Evolutionary conservation across 306 rosid species (phyloP).

Genomic region (Cajanus cajan): DNA sequence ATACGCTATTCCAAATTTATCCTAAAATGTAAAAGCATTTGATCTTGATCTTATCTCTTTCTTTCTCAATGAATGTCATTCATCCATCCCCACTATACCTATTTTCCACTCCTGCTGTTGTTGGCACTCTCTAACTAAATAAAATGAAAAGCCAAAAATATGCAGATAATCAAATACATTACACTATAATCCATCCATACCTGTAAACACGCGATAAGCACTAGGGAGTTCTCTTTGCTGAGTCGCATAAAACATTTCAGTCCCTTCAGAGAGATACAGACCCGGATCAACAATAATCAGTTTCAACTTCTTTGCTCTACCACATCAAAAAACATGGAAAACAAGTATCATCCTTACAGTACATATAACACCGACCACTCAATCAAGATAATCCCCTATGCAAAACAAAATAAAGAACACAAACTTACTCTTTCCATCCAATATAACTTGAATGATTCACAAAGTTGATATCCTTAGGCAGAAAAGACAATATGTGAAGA

Average conservation of each 20-base stretch:
- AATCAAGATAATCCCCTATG: not conserved
- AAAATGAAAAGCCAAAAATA: conserved; percentile 6
- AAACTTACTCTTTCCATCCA: conserved; percentile 96
- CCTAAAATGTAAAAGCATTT: not conserved
- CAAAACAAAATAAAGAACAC: not conserved
- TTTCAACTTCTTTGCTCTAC: conserved; percentile 70
- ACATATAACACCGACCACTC: not conserved
- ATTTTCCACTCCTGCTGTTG: not conserved
- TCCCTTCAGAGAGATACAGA: conserved; percentile 80
- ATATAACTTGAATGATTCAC: conserved; percentile 89
- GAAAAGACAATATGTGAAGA: conserved; percentile 85
- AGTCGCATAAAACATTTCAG: conserved; percentile 85
- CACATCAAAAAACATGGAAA: conserved; percentile 26
- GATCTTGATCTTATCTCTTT: not conserved
- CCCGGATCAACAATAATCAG: conserved; percentile 94
- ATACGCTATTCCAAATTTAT: not conserved
- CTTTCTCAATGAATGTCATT: not conserved
- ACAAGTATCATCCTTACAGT: not conserved
- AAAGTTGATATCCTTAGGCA: conserved; percentile 89
- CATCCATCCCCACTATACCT: not conserved
- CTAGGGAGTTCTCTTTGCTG: conserved; percentile 88
- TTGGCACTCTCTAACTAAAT: not conserved
- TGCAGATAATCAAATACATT: not conserved
- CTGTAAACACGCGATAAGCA: conserved; percentile 78
- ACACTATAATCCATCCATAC: conserved; percentile 33